Conservation (phyloP, 2,329 filamentous ascomycete species). For the Rutstroemia sp. region DNA sequence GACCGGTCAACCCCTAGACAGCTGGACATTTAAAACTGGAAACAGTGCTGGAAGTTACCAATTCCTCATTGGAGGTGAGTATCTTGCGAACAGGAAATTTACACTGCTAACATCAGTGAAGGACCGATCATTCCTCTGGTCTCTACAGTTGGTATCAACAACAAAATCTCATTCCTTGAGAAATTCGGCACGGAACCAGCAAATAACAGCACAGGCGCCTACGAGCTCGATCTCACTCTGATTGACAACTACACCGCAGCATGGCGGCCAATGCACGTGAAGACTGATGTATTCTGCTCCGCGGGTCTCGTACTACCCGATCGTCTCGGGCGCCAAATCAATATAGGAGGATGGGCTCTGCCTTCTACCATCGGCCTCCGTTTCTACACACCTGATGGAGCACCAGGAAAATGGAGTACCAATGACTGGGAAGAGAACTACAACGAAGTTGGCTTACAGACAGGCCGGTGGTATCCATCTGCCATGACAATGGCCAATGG, state of each 20-base stretch:
- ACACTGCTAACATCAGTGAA: neutral
- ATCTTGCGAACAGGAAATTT: neutral
- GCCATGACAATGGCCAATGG: constrained; percentile 59
- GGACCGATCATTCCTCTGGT: constrained; percentile 47
- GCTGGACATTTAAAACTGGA: constrained; percentile 45
- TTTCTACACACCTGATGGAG: constrained; percentile 54
- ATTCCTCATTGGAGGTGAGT: constrained; percentile 46
- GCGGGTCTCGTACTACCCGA: constrained; percentile 57
- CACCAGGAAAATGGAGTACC: constrained; percentile 45
- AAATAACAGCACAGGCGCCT: constrained; percentile 55
- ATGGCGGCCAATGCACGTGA: constrained; percentile 54
- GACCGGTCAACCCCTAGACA: constrained; percentile 36
- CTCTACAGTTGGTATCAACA: constrained; percentile 47
- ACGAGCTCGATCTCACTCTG: constrained; percentile 53
- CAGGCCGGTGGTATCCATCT: constrained; percentile 57
- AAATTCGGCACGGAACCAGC: constrained; percentile 48
- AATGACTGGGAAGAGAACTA: constrained; percentile 61
- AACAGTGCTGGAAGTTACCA: constrained; percentile 48
- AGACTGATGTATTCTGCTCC: constrained; percentile 63
- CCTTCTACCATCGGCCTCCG: constrained; percentile 55
- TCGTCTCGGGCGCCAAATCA: constrained; percentile 55
- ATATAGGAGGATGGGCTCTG: constrained; percentile 60
- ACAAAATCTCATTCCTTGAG: constrained; percentile 54
- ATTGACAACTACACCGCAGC: constrained; percentile 45
- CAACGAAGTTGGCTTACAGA: constrained; percentile 44